Conservation (phyloP, 805 yeast genomes). For the Kluyveromyces siamensis region DNA sequence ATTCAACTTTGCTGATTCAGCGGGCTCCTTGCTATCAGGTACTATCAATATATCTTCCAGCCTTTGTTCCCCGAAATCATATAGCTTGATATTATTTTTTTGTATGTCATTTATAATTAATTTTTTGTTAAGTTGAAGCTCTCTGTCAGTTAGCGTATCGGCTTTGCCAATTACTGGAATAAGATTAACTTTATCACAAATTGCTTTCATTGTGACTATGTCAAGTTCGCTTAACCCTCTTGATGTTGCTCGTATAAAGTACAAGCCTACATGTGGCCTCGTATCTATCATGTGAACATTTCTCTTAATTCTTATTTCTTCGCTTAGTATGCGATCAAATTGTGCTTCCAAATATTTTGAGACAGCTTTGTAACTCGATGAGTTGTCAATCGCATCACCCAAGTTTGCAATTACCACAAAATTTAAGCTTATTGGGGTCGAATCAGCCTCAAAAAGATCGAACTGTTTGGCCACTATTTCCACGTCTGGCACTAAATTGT, state of each 20-base stretch:
- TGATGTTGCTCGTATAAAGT: constrained; percentile 59
- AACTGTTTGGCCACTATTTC: constrained; percentile 42
- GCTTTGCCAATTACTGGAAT: constrained; percentile 78
- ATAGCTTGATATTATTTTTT: constrained; percentile 51
- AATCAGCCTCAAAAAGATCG: constrained; percentile 49
- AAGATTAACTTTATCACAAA: constrained; percentile 68
- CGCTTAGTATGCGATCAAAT: constrained; percentile 62
- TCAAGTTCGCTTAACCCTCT: constrained; percentile 42
- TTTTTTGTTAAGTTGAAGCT: constrained; percentile 44
- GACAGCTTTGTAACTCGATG: constrained; percentile 38
- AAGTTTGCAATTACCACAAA: constrained; percentile 66
- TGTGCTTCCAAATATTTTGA: constrained; percentile 58
- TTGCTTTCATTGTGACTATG: constrained; percentile 55
- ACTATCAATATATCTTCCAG: constrained; percentile 10
- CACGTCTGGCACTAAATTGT: constrained; percentile 30
- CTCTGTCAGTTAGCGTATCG: constrained; percentile 65
- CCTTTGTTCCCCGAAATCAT: constrained; percentile 61
- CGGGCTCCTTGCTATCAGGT: constrained; percentile 23
- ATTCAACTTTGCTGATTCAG: background rate
- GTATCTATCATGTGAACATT: constrained; percentile 64
- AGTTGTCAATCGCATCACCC: constrained; percentile 66
- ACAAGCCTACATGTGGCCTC: constrained; percentile 69
- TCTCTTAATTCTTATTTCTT: constrained; percentile 66
- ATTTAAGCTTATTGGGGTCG: constrained; percentile 43
- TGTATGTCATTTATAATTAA: constrained; percentile 48